These are phyloP conservation scores for Dispira parvispora DNA, from an alignment of 192 early-diverging fungal species.

Conservation along the genomic window DNA sequence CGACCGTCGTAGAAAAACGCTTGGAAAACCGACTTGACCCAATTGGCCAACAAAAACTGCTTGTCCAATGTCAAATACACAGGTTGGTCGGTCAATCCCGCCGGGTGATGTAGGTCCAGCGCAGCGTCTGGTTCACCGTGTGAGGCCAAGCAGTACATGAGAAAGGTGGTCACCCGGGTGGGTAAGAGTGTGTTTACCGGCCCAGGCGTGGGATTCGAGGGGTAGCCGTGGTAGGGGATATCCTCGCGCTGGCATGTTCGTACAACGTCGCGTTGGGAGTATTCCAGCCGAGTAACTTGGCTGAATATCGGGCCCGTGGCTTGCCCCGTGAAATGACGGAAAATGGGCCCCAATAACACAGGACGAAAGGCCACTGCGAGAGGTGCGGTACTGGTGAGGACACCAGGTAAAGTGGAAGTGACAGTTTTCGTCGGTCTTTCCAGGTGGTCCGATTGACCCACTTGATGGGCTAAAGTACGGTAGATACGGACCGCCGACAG, in stretches of 20 bases:
- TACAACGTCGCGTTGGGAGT: conserved; percentile 24
- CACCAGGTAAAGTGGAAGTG: conserved; percentile 10
- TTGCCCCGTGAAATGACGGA: conserved; percentile 16
- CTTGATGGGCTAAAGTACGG: conserved; percentile 13
- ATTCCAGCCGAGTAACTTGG: conserved; percentile 17
- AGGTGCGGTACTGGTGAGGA: conserved; percentile 12
- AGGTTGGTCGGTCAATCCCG: neutral
- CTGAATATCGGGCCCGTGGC: conserved; percentile 15
- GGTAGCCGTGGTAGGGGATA: conserved; percentile 15
- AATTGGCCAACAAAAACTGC: conserved; percentile 18
- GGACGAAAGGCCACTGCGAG: conserved; percentile 18
- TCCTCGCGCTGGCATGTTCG: conserved; percentile 17
- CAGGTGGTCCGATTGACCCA: neutral
- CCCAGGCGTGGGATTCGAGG: conserved; percentile 11
- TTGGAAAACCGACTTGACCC: conserved; percentile 23
- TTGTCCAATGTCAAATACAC: neutral
- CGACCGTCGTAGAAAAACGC: conserved; percentile 17
- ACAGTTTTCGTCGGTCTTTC: no score
- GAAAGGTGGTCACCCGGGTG: conserved; percentile 22
- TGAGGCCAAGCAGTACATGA: conserved; percentile 18
- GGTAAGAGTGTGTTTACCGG: conserved; percentile 20
- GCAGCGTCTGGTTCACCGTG: no score
- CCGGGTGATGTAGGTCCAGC: conserved; percentile 12
- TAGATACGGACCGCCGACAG: conserved; percentile 20
- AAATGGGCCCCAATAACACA: conserved; percentile 18